Evolutionary conservation across 345 rosid genomes (phyloP), one percentile per base, ranked within the genome.

Genomic region (Xanthoceras sorbifolium): DNA sequence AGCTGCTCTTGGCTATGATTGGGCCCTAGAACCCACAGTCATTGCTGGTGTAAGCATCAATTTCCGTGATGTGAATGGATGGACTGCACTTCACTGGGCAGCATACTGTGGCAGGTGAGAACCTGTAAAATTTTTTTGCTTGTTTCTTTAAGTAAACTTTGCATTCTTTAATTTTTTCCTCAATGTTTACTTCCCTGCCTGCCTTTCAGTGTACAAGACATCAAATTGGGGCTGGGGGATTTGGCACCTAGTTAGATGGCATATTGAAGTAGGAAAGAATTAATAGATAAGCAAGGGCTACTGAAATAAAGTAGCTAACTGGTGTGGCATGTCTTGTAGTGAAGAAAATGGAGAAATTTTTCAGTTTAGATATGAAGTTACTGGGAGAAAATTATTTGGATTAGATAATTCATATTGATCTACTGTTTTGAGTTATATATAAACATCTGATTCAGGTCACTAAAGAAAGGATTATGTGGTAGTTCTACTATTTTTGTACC

Each of bases 21-120:
- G 99, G 99, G 99, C 97, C 73, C 81, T 93, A 54, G 92, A 91
- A 76, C 98, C 98, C 23, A 93, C 92, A 4, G 70, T 88, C 68
- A 68, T 87, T 67, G 89, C 97, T 5, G 99, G 99, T 77, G 98
- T 93, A 69, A 92, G 84, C 75, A 89, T 92, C 79, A 90, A 96
- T 81, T 96, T 93, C 78, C 94, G 98, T 6, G 98, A 96, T 82
- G 85, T 82, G 18, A 92, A 92, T 83, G 99, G 98, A 57, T 96
- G 99, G 99, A 96, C 98, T 31, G 99, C 98, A 69, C 99, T 96
- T 85, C 99, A 96, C 67, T 96, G 99, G 99, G 99, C 99, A 59
- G 99, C 99, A 74, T 89, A 77, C 79, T 90, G 78, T 82, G 98
- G 99, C 88, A 93, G 98, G 98, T 90, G 76, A 84, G 86, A 61